Evolutionary conservation across 2,329 filamentous ascomycete species (phyloP).

Genomic region (Xylariaceae sp.): DNA sequence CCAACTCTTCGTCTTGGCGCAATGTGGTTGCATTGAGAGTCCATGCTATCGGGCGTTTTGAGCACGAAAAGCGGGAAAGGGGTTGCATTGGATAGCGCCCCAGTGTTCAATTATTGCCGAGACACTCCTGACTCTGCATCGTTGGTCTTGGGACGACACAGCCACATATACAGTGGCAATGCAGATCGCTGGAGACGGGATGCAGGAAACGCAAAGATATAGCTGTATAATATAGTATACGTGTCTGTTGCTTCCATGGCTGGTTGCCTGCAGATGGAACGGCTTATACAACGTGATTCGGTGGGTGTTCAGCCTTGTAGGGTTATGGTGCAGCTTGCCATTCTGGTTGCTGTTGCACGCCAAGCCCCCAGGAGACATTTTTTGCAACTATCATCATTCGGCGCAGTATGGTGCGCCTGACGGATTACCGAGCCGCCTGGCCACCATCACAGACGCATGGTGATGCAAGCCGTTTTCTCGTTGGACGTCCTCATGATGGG

Average conservation of each 20-base stretch:
- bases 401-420: slow-evolving; percentile 1
- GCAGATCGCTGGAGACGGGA: neutral
- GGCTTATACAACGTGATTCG: slow-evolving; percentile 7
- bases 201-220: neutral
- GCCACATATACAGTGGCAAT: slow-evolving; percentile 16
- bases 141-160: slow-evolving; percentile 6
- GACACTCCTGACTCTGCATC: slow-evolving; percentile 7
- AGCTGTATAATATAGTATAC: too few species aligned
- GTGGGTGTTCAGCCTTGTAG: slow-evolving; percentile 28
- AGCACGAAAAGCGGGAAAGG: slow-evolving; percentile 13
- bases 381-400: neutral
- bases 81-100: slow-evolving; percentile 19
- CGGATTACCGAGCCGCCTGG: slow-evolving; percentile 3
- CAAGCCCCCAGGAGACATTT: slow-evolving; percentile 14
- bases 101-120: too few species aligned
- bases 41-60: neutral
- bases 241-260: neutral
- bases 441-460: slow-evolving; percentile 3
- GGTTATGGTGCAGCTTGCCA: slow-evolving; percentile 14
- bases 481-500: slow-evolving; percentile 4
- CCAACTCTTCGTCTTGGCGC: slow-evolving; percentile 7
- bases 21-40: slow-evolving; percentile 5
- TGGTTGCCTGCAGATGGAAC: slow-evolving; percentile 1
- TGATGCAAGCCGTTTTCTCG: slow-evolving; percentile 10
- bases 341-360: slow-evolving; percentile 16